Percentiles rank a stretch among this genome's conserved stretches.
Conservation (phyloP, 2,329 filamentous ascomycete species). For the Xylaria sp. region DNA sequence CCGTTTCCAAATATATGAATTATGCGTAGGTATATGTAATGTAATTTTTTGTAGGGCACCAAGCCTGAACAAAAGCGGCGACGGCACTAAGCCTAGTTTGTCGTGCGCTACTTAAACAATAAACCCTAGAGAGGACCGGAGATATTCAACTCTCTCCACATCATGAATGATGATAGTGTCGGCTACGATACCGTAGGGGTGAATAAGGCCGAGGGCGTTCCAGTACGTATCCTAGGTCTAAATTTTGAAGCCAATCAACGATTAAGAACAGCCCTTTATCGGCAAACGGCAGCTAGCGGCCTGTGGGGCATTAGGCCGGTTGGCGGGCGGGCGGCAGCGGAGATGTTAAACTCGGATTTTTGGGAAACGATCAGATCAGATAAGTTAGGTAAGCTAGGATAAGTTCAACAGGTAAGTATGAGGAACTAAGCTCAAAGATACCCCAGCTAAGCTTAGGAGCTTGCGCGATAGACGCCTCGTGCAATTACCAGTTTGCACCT, state of each 20-base stretch:
- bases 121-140: background rate
- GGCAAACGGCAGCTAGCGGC: background rate
- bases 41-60: too few species aligned
- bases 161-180: background rate
- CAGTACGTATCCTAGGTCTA: background rate
- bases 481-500: background rate
- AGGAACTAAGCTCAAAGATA: too few species aligned
- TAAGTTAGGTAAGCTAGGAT: background rate
- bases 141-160: conserved; percentile 3
- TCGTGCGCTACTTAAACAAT: too few species aligned
- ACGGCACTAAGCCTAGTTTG: too few species aligned
- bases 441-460: too few species aligned
- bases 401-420: too few species aligned
- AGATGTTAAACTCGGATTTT: background rate
- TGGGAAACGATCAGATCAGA: background rate
- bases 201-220: conserved; percentile 1
- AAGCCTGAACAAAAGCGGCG: too few species aligned
- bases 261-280: background rate
- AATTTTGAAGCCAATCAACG: background rate
- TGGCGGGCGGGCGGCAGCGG: background rate
- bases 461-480: too few species aligned
- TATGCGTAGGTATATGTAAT: too few species aligned
- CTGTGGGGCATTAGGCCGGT: background rate
- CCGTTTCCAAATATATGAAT: too few species aligned
- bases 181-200: background rate